Percentiles rank a stretch among this genome's conserved stretches.
phyloP scores from a whole-genome alignment of 1,284 basidiomycete species.

The Fomes fomentarius region DNA sequence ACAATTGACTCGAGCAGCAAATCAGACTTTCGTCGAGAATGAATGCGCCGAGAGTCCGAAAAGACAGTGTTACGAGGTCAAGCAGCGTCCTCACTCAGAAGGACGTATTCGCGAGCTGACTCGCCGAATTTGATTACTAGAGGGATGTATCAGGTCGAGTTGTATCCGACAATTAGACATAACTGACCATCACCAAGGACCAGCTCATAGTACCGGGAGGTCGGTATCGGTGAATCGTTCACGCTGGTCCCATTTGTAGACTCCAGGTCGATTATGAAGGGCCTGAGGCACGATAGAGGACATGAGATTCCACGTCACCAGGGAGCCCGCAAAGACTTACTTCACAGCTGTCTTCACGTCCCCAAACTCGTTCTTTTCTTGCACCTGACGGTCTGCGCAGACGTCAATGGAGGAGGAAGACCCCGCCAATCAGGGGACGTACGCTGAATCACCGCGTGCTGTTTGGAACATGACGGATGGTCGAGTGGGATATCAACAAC shows the following conservation, averaged over 20 bases:
- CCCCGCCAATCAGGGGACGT: too few relatives aligned
- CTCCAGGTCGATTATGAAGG: conserved; percentile 96
- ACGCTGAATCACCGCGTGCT: conserved; percentile 97
- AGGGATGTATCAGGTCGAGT: neutral
- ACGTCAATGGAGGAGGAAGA: too few relatives aligned
- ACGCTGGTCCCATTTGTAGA: conserved; percentile 95
- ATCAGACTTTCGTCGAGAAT: neutral
- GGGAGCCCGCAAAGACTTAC: too few relatives aligned
- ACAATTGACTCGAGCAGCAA: conserved; percentile 4
- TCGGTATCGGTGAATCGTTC: conserved; percentile 85
- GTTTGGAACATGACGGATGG: conserved; percentile 97
- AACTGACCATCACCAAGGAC: conserved; percentile 82
- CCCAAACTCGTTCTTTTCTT: conserved; percentile 89
- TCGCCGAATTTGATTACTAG: conserved; percentile 92
- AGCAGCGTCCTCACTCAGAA: conserved; percentile 79
- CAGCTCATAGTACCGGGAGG: conserved; percentile 91
- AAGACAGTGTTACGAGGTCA: too few relatives aligned
- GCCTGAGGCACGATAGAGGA: conserved; percentile 50
- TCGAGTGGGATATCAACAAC: conserved; percentile 91
- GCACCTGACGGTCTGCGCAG: conserved; percentile 73
- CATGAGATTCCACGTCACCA: too few relatives aligned
- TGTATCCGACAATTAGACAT: neutral
- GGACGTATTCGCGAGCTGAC: conserved; percentile 86
- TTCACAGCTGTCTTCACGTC: conserved; percentile 77
- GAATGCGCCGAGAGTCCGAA: neutral